Percentiles rank a stretch among this genome's conserved stretches.
phyloP scores from a whole-genome alignment of 805 yeast species.

The Saturnispora saitoi region DNA sequence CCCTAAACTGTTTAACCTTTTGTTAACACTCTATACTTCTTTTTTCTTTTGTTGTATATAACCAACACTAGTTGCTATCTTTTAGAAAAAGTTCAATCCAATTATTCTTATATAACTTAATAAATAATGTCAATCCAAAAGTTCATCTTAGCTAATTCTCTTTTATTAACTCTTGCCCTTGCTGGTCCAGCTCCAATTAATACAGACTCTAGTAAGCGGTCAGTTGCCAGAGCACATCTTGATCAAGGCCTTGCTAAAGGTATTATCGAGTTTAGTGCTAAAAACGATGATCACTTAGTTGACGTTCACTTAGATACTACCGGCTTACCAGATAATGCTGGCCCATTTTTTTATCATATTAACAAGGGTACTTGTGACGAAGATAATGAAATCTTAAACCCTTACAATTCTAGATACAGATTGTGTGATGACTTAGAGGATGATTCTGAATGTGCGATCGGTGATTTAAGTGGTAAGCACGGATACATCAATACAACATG shows the following conservation, averaged over 20 bases:
- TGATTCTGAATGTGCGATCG: slow-evolving; percentile 57
- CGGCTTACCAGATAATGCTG: slow-evolving; percentile 57
- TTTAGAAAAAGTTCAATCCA: background rate
- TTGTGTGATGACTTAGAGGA: slow-evolving; percentile 40
- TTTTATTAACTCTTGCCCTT: background rate
- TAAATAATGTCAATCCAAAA: background rate
- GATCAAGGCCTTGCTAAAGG: slow-evolving; percentile 40
- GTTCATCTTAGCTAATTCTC: background rate
- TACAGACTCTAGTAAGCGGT: slow-evolving; percentile 40
- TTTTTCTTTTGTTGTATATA: background rate
- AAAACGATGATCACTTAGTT: slow-evolving; percentile 35
- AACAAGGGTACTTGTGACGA: slow-evolving; percentile 50
- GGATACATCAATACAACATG: slow-evolving; percentile 66
- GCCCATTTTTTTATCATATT: slow-evolving; percentile 63
- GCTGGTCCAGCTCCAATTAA: slow-evolving; percentile 39
- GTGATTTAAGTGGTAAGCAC: slow-evolving; percentile 73
- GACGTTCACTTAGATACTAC: slow-evolving; percentile 64
- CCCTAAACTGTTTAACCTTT: background rate
- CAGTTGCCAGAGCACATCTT: slow-evolving; percentile 51
- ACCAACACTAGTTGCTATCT: background rate
- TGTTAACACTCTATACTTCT: background rate
- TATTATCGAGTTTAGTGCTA: slow-evolving; percentile 49
- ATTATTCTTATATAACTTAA: background rate
- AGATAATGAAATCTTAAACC: slow-evolving; percentile 55
- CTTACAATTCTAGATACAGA: slow-evolving; percentile 45